Percentiles rank a stretch among this genome's conserved stretches.
phyloP scores from a whole-genome alignment of 305 asterid genomes.

The Fraxinus dipetala region DNA sequence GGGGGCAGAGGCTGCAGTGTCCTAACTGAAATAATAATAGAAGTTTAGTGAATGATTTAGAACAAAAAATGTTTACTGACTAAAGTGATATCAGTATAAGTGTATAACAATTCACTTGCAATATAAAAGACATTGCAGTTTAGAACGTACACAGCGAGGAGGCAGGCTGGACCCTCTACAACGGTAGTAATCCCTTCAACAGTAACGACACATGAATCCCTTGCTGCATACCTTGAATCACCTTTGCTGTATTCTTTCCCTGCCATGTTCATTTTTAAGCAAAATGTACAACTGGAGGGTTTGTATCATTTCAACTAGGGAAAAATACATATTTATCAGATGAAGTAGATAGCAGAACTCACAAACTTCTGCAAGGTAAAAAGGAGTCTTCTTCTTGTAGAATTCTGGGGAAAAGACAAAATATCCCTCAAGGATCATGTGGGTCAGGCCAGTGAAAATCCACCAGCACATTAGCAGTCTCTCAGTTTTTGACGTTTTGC shows the following conservation, averaged over 20 bases:
- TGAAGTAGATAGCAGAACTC: conserved; percentile 25
- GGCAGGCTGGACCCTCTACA: conserved; percentile 87
- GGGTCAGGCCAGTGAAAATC: conserved; percentile 58
- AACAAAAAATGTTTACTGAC: not conserved
- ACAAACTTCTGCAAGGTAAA: conserved; percentile 59
- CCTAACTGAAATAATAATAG: not conserved
- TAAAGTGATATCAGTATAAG: not conserved
- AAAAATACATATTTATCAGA: not conserved
- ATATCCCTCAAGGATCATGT: conserved; percentile 51
- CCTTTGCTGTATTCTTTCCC: conserved; percentile 99
- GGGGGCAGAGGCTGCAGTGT: not conserved
- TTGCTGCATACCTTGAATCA: conserved; percentile 80
- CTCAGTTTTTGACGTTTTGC: conserved; percentile 35
- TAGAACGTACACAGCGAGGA: conserved; percentile 63
- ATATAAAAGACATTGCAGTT: not conserved
- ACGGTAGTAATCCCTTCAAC: conserved; percentile 80
- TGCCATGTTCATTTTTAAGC: conserved; percentile 27
- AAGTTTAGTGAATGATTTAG: not conserved
- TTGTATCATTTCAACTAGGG: not conserved
- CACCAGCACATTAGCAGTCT: conserved; percentile 60
- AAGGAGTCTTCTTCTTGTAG: conserved; percentile 39
- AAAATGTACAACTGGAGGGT: not conserved
- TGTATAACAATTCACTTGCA: not conserved
- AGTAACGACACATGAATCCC: conserved; percentile 66
- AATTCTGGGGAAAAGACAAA: conserved; percentile 52